Evolutionary conservation across 306 rosid genomes (phyloP).

Genomic region (Cicer chorassanicum): DNA sequence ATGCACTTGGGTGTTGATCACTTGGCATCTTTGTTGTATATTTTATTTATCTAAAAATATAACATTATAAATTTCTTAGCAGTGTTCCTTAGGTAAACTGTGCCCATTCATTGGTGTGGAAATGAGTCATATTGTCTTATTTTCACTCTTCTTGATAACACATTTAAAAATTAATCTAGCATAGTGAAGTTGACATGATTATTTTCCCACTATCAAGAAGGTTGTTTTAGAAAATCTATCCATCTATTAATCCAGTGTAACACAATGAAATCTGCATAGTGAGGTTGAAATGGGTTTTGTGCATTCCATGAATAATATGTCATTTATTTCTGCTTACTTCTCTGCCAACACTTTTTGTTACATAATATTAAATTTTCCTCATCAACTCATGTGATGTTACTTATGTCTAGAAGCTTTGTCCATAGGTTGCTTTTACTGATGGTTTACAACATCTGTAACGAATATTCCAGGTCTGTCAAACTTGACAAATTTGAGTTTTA

Average conservation of each 20-base stretch:
- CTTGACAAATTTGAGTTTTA: conserved; percentile 85
- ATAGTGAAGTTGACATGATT: conserved; percentile 27
- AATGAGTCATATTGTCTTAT: conserved; percentile 3
- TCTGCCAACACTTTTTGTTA: conserved; percentile 7
- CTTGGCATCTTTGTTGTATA: conserved; percentile 4
- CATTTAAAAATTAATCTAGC: conserved; percentile 12
- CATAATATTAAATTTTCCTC: conserved; percentile 2
- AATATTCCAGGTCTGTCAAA: conserved; percentile 72
- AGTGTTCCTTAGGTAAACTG: conserved; percentile 19
- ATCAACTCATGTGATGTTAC: conserved; percentile 4
- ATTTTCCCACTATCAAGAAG: not conserved
- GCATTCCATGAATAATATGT: not conserved
- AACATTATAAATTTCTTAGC: not conserved
- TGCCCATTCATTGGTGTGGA: conserved; percentile 9
- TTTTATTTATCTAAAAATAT: conserved; percentile 20
- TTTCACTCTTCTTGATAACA: conserved; percentile 1
- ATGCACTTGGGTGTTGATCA: conserved; percentile 29
- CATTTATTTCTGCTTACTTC: conserved; percentile 7
- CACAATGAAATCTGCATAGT: conserved; percentile 14
- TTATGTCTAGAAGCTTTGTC: conserved; percentile 14
- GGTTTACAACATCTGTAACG: conserved; percentile 37
- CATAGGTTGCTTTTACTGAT: conserved; percentile 24
- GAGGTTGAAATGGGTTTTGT: conserved; percentile 28
- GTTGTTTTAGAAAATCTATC: conserved; percentile 5
- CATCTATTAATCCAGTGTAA: not conserved